Conservation (phyloP, 805 yeast genomes). For the Ogataea naganishii region DNA sequence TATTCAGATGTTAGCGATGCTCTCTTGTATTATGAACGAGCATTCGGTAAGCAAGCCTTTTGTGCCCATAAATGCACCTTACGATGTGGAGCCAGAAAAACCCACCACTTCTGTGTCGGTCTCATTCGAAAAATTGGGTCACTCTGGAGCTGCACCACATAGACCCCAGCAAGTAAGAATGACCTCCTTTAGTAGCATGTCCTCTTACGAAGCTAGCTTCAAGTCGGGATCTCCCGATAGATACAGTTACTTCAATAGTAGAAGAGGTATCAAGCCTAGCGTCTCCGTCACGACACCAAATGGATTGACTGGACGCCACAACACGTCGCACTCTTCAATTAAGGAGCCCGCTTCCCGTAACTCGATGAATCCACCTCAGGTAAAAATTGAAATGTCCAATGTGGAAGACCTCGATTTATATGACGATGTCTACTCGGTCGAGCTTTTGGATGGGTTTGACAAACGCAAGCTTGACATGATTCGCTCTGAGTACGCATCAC, state of each 20-base stretch:
- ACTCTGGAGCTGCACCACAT: background rate
- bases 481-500: constrained; percentile 66
- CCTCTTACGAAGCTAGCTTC: constrained; percentile 10
- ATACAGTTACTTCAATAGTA: constrained; percentile 14
- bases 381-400: constrained; percentile 40
- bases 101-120: background rate
- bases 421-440: constrained; percentile 31
- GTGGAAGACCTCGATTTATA: constrained; percentile 32
- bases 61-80: constrained; percentile 41
- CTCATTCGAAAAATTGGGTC: constrained; percentile 1
- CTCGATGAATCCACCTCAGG: constrained; percentile 14
- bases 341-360: too few relatives aligned
- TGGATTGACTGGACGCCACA: too few relatives aligned
- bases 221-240: constrained; percentile 22
- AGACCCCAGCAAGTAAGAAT: constrained; percentile 2
- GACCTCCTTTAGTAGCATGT: constrained; percentile 8
- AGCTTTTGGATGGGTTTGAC: constrained; percentile 32
- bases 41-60: constrained; percentile 22
- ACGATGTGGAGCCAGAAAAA: constrained; percentile 9
- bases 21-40: constrained; percentile 62
- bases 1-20: constrained; percentile 85
- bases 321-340: too few relatives aligned
- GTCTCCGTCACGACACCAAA: too few relatives aligned
- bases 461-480: constrained; percentile 29
- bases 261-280: constrained; percentile 20